These are phyloP conservation scores for Carpinus viminea DNA, from an alignment of 306 rosid genomes.

Conservation along the genomic window DNA sequence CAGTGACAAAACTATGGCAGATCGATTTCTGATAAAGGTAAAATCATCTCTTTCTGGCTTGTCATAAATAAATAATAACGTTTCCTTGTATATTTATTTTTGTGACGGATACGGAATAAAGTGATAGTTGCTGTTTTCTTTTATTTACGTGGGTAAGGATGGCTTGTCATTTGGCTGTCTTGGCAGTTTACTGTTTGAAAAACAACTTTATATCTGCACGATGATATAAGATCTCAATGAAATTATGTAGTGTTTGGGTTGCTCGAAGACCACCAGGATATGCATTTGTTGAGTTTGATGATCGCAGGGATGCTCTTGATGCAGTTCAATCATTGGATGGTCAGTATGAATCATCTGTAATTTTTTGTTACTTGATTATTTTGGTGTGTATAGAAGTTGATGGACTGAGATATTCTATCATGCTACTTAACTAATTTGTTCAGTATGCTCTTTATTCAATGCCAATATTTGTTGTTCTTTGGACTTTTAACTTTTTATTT, in stretches of 20 bases:
- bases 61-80: not conserved
- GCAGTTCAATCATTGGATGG: constrained; percentile 91
- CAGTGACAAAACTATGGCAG: not conserved
- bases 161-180: not conserved
- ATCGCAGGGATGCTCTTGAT: constrained; percentile 93
- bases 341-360: constrained; percentile 30
- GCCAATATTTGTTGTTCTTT: not conserved
- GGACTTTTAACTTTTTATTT: not conserved
- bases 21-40: not conserved
- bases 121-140: not conserved
- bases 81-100: not conserved
- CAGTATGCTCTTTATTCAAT: not conserved
- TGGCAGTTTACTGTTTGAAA: not conserved
- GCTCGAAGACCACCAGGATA: constrained; percentile 98
- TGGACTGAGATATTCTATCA: not conserved
- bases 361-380: not conserved
- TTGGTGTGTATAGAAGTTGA: not conserved
- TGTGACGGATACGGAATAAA: not conserved
- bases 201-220: not conserved
- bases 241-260: constrained; percentile 82
- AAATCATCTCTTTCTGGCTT: not conserved
- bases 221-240: not conserved
- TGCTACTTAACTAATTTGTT: not conserved
- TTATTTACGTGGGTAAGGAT: not conserved
- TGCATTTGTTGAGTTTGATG: constrained; percentile 93